Evolutionary conservation across 495 filamentous ascomycete species (phyloP).

Genomic region (Emericellopsis terricola): DNA sequence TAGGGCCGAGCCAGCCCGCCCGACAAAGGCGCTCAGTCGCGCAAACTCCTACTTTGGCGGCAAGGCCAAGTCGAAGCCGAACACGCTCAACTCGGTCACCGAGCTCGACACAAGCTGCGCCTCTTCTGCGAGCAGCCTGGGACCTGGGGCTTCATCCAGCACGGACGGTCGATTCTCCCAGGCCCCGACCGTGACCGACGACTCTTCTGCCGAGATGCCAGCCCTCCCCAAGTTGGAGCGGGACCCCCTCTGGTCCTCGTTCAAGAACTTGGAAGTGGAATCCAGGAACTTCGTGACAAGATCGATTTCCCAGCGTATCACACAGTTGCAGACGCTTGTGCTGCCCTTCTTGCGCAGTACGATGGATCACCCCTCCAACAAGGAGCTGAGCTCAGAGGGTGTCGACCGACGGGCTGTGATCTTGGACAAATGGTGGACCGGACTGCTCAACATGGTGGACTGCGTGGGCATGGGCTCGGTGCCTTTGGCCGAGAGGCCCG

Average conservation of each 20-base stretch:
- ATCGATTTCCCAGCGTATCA: constrained; percentile 60
- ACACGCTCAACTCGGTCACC: constrained; percentile 1
- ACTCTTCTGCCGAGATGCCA: constrained; percentile 13
- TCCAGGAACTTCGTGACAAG: constrained; percentile 62
- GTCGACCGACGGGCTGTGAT: constrained; percentile 68
- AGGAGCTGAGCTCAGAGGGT: constrained; percentile 53
- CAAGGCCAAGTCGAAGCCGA: background rate
- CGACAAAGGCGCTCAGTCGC: background rate
- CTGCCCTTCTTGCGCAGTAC: constrained; percentile 71
- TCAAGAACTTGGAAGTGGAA: constrained; percentile 66
- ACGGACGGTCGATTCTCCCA: constrained; percentile 12
- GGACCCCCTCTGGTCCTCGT: constrained; percentile 82
- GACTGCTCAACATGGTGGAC: constrained; percentile 70
- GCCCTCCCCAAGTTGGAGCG: constrained; percentile 32
- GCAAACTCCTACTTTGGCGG: constrained; percentile 1
- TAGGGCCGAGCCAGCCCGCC: constrained; percentile 5
- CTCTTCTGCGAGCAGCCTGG: constrained; percentile 18
- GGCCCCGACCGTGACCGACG: constrained; percentile 4
- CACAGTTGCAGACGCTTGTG: constrained; percentile 58
- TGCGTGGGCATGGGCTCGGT: constrained; percentile 26
- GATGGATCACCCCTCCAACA: constrained; percentile 50
- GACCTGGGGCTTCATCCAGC: constrained; percentile 12
- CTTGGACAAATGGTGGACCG: constrained; percentile 92
- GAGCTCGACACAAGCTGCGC: constrained; percentile 5
- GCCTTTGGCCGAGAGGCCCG: constrained; percentile 37